Evolutionary conservation across 306 rosid genomes (phyloP), one percentile per base, ranked within the genome.

Genomic region (Trifolium subterraneum): DNA sequence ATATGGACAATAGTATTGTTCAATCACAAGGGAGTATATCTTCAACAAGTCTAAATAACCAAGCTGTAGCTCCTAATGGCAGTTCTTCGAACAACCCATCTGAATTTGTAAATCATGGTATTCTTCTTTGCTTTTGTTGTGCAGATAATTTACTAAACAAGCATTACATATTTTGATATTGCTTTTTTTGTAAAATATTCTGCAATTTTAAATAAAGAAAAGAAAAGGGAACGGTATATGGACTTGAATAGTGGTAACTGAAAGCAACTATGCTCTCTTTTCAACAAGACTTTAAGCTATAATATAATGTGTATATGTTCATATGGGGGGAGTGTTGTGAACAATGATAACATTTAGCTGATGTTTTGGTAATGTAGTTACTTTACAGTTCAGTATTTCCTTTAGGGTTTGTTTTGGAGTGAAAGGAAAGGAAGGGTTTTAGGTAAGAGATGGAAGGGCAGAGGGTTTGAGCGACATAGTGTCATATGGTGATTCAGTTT

Each of bases 21-120:
- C 97, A 84, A 82, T 94, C 97, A 7, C 97, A 86, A 76, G 92
- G 97, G 68, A 94, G 99, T 77, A 88, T 90, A 45, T 93, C 96
- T 42, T 94, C 99, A 61, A 84, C 79, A 70, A 86, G 96, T 85
- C 74, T 88, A 73, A 85, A 82, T 56, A 92, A 90, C 75, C 97
- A 87, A 81, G 78, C 84, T 3, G 83, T 80, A 23, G 91, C 74
- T 88, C 81, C 87, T 18, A 88, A 84, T 56, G 85, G 83, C 38
- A 78, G 83, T 35, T 85, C 92, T 72, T 70, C 84, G 67, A 84
- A 79, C 70, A 81, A 82, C 81, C 84, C 87, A 20, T 19, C 84
- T 31, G 96, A 93, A 79, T 93, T 86, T 80, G 90, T 89, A 76
- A 90, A 87, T 80, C 97, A 94, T 9, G 97, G 98, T 75, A 81